phyloP scores from a whole-genome alignment of 331 rosid genomes.

The Telfairia occidentalis region DNA sequence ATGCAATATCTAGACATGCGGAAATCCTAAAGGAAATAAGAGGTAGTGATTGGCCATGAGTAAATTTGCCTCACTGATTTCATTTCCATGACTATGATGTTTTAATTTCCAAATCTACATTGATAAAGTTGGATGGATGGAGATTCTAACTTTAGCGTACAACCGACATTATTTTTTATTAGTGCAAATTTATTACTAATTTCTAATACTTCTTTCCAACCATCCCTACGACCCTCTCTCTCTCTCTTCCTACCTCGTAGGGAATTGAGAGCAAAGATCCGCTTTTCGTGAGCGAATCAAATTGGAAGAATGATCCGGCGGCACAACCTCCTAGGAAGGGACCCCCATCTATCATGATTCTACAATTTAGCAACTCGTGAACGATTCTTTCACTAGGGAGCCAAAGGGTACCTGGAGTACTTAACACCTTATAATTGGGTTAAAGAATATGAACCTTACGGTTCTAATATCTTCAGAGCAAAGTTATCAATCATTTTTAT shows the following conservation, averaged over 20 bases:
- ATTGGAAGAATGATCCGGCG: background rate
- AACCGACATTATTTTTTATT: too few species aligned
- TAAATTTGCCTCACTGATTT: too few species aligned
- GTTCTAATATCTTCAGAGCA: background rate
- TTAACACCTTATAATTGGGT: background rate
- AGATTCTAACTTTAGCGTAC: too few species aligned
- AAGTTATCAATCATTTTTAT: background rate
- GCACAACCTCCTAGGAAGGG: background rate
- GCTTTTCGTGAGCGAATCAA: background rate
- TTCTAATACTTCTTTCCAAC: too few species aligned
- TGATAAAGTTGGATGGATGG: too few species aligned
- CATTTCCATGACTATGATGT: too few species aligned
- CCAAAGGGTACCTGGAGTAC: background rate
- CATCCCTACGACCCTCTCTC: background rate
- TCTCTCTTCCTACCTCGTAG: background rate
- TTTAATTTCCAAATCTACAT: too few species aligned
- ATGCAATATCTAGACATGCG: too few species aligned
- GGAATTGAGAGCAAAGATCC: too few species aligned
- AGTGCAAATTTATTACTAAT: too few species aligned
- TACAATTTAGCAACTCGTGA: background rate
- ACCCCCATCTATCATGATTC: background rate
- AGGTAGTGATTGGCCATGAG: background rate
- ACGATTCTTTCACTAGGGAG: background rate
- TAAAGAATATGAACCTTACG: background rate
- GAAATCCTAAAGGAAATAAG: background rate